Conservation (phyloP, 1,284 basidiomycete species). For the Malassezia vespertilionis region DNA sequence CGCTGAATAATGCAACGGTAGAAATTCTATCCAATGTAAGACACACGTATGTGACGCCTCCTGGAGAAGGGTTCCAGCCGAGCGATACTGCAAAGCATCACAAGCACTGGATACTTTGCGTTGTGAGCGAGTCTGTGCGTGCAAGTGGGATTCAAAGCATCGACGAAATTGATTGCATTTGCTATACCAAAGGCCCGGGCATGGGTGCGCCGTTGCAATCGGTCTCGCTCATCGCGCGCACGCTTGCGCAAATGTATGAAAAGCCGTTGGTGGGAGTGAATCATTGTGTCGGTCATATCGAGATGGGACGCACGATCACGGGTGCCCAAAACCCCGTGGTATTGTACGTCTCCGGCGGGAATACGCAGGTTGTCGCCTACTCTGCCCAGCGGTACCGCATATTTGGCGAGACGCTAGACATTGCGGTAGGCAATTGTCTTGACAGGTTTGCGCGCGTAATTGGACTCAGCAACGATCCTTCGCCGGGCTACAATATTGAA, state of each 20-base stretch:
- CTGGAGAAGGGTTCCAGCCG: conserved; percentile 92
- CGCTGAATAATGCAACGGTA: conserved; percentile 43
- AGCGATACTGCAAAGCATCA: conserved; percentile 91
- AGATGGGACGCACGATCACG: conserved; percentile 94
- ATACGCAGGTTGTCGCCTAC: conserved; percentile 98
- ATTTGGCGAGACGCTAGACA: conserved; percentile 97
- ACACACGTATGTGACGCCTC: conserved; percentile 96
- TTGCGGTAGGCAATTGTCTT: conserved; percentile 95
- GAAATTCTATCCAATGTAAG: conserved; percentile 56
- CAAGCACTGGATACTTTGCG: conserved; percentile 75
- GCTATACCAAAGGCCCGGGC: conserved; percentile 96
- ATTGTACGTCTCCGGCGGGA: conserved; percentile 95
- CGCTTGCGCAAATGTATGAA: conserved; percentile 70
- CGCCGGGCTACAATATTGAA: conserved; percentile 97
- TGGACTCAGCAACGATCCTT: conserved; percentile 85
- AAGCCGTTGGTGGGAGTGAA: conserved; percentile 95
- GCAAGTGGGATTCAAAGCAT: conserved; percentile 60
- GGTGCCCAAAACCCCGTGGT: conserved; percentile 90
- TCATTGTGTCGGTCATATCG: conserved; percentile 94
- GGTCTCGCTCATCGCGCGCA: conserved; percentile 87
- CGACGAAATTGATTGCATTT: conserved; percentile 79
- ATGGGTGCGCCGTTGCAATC: conserved; percentile 97
- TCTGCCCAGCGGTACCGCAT: conserved; percentile 87
- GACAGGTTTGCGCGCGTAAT: conserved; percentile 97
- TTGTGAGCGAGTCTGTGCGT: conserved; percentile 69